A percentile compares a stretch with the other conserved stretches of the same genome.
phyloP scores from a whole-genome alignment of 2,329 filamentous ascomycete species.

The Chrysosphaeria jannelii region DNA sequence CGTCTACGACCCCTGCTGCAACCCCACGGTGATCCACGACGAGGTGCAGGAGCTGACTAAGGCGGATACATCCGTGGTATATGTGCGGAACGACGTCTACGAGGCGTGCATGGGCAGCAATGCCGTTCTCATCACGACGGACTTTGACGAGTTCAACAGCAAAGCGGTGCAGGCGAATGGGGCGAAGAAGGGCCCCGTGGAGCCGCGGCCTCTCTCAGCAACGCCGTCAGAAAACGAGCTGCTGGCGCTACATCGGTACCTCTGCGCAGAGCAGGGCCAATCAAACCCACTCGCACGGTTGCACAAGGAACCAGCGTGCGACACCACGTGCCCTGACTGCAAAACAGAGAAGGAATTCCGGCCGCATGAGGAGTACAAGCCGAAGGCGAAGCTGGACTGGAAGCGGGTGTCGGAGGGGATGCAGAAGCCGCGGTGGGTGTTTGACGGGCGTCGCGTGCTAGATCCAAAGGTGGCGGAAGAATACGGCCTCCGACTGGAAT shows the following conservation, averaged over 20 bases:
- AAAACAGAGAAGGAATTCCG: constrained; percentile 6
- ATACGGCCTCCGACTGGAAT: constrained; percentile 21
- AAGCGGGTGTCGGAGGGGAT: constrained; percentile 16
- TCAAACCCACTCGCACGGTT: constrained; percentile 17
- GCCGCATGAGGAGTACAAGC: constrained; percentile 11
- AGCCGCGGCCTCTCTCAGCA: constrained; percentile 16
- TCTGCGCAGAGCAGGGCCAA: constrained; percentile 9
- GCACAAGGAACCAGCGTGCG: constrained; percentile 15
- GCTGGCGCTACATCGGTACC: constrained; percentile 16
- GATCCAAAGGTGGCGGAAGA: constrained; percentile 16
- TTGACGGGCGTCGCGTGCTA: constrained; percentile 24
- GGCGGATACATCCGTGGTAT: constrained; percentile 14
- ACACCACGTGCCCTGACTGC: constrained; percentile 19
- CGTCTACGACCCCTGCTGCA: constrained; percentile 36
- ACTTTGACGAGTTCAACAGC: constrained; percentile 23
- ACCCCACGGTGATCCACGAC: constrained; percentile 16
- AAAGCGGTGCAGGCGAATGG: constrained; percentile 5
- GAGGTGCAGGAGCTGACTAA: constrained; percentile 16
- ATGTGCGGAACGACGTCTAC: constrained; percentile 17
- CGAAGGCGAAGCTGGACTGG: constrained; percentile 21
- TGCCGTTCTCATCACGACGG: constrained; percentile 22
- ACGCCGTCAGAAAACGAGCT: constrained; percentile 15
- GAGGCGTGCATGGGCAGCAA: constrained; percentile 18
- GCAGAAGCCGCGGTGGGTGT: constrained; percentile 22
- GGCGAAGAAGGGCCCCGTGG: constrained; percentile 9